Conservation (phyloP, 2,329 filamentous ascomycete genomes). For the Colletotrichum echinochloae region DNA sequence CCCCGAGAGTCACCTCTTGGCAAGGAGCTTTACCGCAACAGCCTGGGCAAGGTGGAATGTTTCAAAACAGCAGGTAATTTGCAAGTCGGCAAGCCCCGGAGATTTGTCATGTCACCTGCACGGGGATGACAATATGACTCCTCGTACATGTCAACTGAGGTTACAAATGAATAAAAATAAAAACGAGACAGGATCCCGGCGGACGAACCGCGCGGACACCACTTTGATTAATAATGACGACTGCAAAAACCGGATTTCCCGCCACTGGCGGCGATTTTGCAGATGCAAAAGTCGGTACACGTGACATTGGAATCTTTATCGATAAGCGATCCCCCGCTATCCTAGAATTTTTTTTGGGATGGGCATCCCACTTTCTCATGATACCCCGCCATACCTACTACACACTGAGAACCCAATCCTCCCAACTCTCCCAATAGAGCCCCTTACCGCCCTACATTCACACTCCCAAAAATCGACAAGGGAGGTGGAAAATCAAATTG, state of each 20-base stretch:
- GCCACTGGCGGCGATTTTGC: conserved; percentile 6
- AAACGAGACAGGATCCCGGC: too few relatives aligned
- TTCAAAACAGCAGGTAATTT: not conserved
- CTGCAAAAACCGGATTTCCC: not conserved
- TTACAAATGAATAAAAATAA: too few relatives aligned
- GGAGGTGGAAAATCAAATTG: not conserved
- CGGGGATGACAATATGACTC: not conserved
- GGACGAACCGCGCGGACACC: too few relatives aligned
- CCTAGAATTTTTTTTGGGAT: conserved; percentile 33
- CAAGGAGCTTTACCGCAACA: not conserved
- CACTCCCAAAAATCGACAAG: conserved; percentile 15
- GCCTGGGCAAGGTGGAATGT: not conserved
- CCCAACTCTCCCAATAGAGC: conserved; percentile 10
- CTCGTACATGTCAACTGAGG: too few relatives aligned
- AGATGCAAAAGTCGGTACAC: not conserved
- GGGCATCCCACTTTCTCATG: conserved; percentile 21
- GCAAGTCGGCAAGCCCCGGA: not conserved
- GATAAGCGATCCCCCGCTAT: conserved; percentile 33
- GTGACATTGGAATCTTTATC: not conserved
- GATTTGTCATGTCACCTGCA: not conserved
- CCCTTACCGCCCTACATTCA: conserved; percentile 2
- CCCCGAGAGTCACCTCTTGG: not conserved
- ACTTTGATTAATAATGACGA: conserved; percentile 16
- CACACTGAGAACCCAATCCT: conserved; percentile 21
- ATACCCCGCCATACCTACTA: conserved; percentile 39